Percentiles rank a stretch among this genome's conserved stretches.
phyloP scores from a whole-genome alignment of 176 grass and related monocot genomes.

The Thalia dealbata region DNA sequence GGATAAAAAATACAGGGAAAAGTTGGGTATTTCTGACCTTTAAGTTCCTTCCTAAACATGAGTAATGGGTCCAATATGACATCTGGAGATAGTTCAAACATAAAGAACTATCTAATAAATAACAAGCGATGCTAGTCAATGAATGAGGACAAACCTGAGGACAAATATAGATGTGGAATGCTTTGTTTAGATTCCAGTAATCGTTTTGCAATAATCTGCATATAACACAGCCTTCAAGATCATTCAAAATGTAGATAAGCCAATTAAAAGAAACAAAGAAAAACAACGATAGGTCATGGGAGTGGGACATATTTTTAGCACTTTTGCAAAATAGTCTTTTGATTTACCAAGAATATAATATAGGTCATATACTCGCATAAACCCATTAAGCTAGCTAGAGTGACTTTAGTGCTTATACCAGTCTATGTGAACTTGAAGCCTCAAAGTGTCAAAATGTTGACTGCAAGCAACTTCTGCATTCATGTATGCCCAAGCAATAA shows the following conservation, averaged over 20 bases:
- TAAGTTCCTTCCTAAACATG: slow-evolving; percentile 78
- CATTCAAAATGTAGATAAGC: neutral
- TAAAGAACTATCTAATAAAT: slow-evolving; percentile 15
- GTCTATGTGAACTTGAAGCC: too few species aligned
- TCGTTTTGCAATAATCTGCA: slow-evolving; percentile 84
- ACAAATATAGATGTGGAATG: slow-evolving; percentile 89
- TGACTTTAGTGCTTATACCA: too few species aligned
- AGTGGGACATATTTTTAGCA: too few species aligned
- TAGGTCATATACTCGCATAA: too few species aligned
- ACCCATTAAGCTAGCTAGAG: too few species aligned
- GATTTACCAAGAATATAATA: too few species aligned
- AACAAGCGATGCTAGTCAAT: neutral
- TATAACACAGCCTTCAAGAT: slow-evolving; percentile 2
- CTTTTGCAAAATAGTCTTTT: too few species aligned
- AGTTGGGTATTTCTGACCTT: slow-evolving; percentile 41
- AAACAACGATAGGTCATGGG: neutral
- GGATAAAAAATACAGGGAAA: neutral
- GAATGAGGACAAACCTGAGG: slow-evolving; percentile 42
- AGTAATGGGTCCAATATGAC: slow-evolving; percentile 85
- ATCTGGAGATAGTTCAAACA: slow-evolving; percentile 52
- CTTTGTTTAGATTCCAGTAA: slow-evolving; percentile 90
- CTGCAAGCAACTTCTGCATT: too few species aligned
- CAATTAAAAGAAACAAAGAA: slow-evolving; percentile 2
- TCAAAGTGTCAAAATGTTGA: too few species aligned
- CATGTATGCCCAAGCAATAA: too few species aligned